Base-by-base conservation (phyloP, 768 basidiomycete species). In the Kwoniella sp. region DNA sequence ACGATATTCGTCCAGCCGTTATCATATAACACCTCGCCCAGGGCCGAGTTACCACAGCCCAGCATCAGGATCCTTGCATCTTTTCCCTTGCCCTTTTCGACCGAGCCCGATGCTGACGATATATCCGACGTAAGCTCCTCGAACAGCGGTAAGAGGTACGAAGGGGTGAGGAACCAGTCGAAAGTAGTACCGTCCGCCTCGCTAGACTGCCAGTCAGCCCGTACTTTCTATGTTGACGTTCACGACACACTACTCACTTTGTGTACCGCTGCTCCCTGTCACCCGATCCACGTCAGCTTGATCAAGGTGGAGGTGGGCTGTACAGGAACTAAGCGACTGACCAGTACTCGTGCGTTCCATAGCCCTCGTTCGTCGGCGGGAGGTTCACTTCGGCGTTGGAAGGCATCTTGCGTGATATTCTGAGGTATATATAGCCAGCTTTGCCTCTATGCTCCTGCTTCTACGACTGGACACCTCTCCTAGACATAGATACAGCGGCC, bases 311-410 rank as follows among this genome's bases (percentile, higher is more conserved):
- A 27, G 14, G 34, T 26, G 37, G 7, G 28, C 29, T n/a, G 38
- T 26, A n/a, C 4, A 27, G 31, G 34, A 12, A 22, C 15, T 25
- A 17, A 12, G 4, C 8, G 19, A 57, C 67, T 22, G 29, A 70
- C 72, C 72, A 73, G 50, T 73, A 73, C 41, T 70, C 65, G 31
- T 66, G 63, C 14, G 72, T 73, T 8, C 72, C 72, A 39, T 73
- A 73, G 2, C 70, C 72, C 40, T 71, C 66, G 50, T 73, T 73
- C 1, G 62, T 69, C 14, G 60, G 56, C 6, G 72, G 72, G 14
- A 73, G 46, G 43, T 66, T 65, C 3, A 46, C 53, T 39, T 55
- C 62, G 5, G 23, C 46, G 26, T 29, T 38, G 5, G 61, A 56
- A 9, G 46, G 41, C 57, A 57, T 59, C n/a, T n/a, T n/a, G n/a